Base-by-base conservation (phyloP, 805 yeast genomes). In the Starmerella tilneyi region DNA sequence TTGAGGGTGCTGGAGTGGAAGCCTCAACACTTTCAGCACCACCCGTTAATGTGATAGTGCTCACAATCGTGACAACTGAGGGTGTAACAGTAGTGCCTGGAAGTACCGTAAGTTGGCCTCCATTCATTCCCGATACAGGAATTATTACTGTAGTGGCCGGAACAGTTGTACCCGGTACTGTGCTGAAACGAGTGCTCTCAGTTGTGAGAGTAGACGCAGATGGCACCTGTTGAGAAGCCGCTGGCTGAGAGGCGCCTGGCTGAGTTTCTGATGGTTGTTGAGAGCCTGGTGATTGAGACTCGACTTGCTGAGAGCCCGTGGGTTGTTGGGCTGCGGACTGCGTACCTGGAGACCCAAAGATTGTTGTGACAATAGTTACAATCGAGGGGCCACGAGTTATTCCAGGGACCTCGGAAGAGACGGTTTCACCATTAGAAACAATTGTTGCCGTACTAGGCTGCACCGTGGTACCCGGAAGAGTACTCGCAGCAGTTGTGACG, bases 81-180 rank as follows among this genome's bases (percentile, higher is more conserved):
- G 47, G 45, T 24, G 24, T 31, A 11, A 8, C 23, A 13, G 50
- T 46, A 13, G 50, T 40, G 4, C 48, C 48, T 6, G 43, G 39
- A 9, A 41, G 8, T 5, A 36, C 37, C 17, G 39, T 16, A 3
- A 22, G 27, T 28, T 46, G 43, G 5, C 46, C 46, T 2, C 34
- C 28, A 23, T 36, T 36, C 3, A 46, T 41, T 5, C 24, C 9
- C 8, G 38, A 31, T 13, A 41, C 23, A 1, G 54, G 55, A 20
- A 44, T 24, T 3, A 6, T 19, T 9, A 24, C 13, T 5, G 47
- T 44, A 33, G 33, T 34, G 5, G 41, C 27, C 9, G 51, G 31
- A 1, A 44, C 21, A 17, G 50, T 46, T 28, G 33, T 58, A 3
- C 52, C 52, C 1, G 49, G 50, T 2, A 48, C 39, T 4, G 57